phyloP scores from a whole-genome alignment of 1,139 yeast genomes.

The Sugiyamaella neomexicana region DNA sequence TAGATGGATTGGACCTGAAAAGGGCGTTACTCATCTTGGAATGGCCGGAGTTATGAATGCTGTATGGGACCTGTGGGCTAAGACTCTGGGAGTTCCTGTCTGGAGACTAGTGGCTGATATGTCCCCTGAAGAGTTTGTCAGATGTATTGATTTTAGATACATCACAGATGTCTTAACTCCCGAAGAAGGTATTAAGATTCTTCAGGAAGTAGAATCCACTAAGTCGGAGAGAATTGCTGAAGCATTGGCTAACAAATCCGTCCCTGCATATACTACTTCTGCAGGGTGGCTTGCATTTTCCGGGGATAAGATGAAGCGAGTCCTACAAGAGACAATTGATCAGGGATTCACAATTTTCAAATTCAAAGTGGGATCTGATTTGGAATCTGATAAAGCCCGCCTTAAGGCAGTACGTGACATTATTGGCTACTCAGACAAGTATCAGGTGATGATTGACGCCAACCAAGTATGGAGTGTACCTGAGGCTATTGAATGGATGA shows the following conservation, averaged over 20 bases:
- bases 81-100: constrained; percentile 37
- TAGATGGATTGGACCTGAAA: constrained; percentile 44
- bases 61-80: constrained; percentile 43
- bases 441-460: constrained; percentile 38
- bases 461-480: constrained; percentile 45
- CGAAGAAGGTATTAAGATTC: constrained; percentile 39
- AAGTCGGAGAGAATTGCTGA: constrained; percentile 39
- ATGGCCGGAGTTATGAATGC: constrained; percentile 38
- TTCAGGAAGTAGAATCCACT: constrained; percentile 33
- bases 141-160: constrained; percentile 42
- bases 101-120: constrained; percentile 42
- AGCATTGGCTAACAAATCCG: constrained; percentile 39
- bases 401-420: constrained; percentile 42
- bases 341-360: constrained; percentile 43
- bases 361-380: constrained; percentile 43
- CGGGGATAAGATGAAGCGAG: constrained; percentile 41
- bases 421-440: constrained; percentile 38
- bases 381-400: constrained; percentile 40
- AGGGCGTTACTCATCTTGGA: constrained; percentile 40
- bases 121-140: constrained; percentile 42
- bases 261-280: constrained; percentile 45
- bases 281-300: constrained; percentile 46
- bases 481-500: constrained; percentile 43
- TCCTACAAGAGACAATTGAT: constrained; percentile 38
- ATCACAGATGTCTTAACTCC: constrained; percentile 42